A percentile compares a stretch with the other conserved stretches of the same genome.
Conservation (phyloP, 2,329 filamentous ascomycete species). For the Phialophora macrospora region DNA sequence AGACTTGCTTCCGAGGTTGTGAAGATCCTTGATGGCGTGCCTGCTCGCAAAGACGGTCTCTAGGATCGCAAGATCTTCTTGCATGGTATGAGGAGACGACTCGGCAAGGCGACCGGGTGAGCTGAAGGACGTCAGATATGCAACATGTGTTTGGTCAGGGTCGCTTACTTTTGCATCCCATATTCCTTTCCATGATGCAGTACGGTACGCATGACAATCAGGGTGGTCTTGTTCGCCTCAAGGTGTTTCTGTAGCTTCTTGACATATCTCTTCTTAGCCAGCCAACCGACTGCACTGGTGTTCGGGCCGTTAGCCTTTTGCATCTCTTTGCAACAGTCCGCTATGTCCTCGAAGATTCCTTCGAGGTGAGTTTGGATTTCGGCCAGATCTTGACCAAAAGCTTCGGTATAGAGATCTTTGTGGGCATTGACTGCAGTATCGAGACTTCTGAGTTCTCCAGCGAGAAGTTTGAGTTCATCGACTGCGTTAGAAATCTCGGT, state of each 20-base stretch:
- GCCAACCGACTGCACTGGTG: slow-evolving; percentile 31
- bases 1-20: slow-evolving; percentile 25
- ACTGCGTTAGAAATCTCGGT: slow-evolving; percentile 33
- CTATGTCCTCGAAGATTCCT: slow-evolving; percentile 38
- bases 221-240: slow-evolving; percentile 38
- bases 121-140: slow-evolving; percentile 23
- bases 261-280: slow-evolving; percentile 38
- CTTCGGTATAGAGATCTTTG: slow-evolving; percentile 35
- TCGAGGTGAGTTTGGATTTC: slow-evolving; percentile 36
- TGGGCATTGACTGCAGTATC: slow-evolving; percentile 33
- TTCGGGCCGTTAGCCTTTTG: slow-evolving; percentile 32
- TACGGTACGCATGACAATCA: slow-evolving; percentile 40
- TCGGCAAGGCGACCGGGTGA: slow-evolving; percentile 34
- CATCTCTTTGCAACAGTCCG: slow-evolving; percentile 37
- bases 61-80: slow-evolving; percentile 38
- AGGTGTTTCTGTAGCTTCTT: slow-evolving; percentile 38
- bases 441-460: slow-evolving; percentile 32
- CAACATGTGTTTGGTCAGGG: background rate
- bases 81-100: slow-evolving; percentile 34
- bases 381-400: slow-evolving; percentile 37
- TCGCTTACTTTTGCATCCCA: slow-evolving; percentile 36
- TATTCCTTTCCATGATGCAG: slow-evolving; percentile 39
- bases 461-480: slow-evolving; percentile 33
- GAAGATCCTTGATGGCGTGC: slow-evolving; percentile 34
- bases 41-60: slow-evolving; percentile 38